Evolutionary conservation across 2,329 filamentous ascomycete species (phyloP).

Genomic region (Fusarium cicatricum): DNA sequence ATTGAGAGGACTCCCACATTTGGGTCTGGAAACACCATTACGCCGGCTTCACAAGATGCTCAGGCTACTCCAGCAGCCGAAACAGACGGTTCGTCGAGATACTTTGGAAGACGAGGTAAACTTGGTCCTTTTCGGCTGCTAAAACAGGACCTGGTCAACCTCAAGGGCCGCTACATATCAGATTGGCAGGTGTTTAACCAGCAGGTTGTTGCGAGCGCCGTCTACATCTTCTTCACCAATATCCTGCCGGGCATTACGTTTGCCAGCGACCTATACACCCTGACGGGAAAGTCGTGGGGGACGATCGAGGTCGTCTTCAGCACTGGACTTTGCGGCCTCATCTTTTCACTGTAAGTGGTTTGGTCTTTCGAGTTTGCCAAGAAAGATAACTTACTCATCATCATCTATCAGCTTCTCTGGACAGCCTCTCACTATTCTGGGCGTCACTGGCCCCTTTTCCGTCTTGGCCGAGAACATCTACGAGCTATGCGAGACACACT

Average conservation of each 20-base stretch:
- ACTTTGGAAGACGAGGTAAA: constrained; percentile 51
- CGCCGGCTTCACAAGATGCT: constrained; percentile 9
- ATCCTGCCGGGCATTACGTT: constrained; percentile 73
- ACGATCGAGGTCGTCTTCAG: constrained; percentile 74
- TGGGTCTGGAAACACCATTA: constrained; percentile 21
- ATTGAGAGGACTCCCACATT: constrained; percentile 13
- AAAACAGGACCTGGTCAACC: constrained; percentile 56
- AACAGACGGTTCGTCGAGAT: constrained; percentile 11
- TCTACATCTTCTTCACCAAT: constrained; percentile 74
- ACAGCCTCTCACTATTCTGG: constrained; percentile 71
- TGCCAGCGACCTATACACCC: constrained; percentile 68
- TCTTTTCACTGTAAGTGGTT: constrained; percentile 64
- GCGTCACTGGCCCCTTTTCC: constrained; percentile 73
- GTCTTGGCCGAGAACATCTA: constrained; percentile 73
- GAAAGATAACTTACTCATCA: neutral
- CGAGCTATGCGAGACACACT: constrained; percentile 61
- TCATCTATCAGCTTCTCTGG: constrained; percentile 55
- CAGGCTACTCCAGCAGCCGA: neutral
- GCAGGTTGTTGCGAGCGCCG: constrained; percentile 67
- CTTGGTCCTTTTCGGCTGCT: constrained; percentile 62
- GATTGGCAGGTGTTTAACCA: constrained; percentile 70
- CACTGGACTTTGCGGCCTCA: constrained; percentile 69
- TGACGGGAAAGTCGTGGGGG: constrained; percentile 70
- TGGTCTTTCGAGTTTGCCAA: neutral
- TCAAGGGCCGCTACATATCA: constrained; percentile 57